Percentiles rank a stretch among this genome's conserved stretches.
Conservation (phyloP, 2,329 filamentous ascomycete species). For the Aaosphaeria pasadenensis region DNA sequence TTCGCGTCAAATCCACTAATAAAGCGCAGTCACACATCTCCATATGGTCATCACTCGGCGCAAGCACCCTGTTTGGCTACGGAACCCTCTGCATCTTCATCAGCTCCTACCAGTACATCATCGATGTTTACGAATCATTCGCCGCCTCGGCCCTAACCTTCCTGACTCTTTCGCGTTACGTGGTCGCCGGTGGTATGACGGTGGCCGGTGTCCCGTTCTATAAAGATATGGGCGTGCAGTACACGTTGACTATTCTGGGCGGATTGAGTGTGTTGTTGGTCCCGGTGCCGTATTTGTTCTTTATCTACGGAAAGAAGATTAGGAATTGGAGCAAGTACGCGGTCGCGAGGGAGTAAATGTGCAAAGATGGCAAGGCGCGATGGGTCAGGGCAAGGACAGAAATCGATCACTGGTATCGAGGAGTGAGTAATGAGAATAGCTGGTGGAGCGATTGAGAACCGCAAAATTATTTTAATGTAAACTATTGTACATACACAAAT, state of each 20-base stretch:
- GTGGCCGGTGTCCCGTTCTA: constrained; percentile 41
- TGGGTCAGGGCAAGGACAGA: not conserved
- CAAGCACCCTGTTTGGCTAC: constrained; percentile 53
- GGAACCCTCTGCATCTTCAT: constrained; percentile 51
- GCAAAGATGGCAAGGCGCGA: not conserved
- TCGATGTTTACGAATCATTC: constrained; percentile 55
- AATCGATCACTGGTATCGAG: no score
- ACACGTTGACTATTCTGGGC: constrained; percentile 29
- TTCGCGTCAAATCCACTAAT: constrained; percentile 3
- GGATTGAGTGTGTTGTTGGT: constrained; percentile 29
- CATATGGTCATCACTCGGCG: constrained; percentile 51
- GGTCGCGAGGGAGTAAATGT: constrained; percentile 1
- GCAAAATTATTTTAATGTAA: no score
- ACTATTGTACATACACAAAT: no score
- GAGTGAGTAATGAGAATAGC: no score
- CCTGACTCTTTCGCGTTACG: constrained; percentile 39
- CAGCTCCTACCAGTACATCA: constrained; percentile 55
- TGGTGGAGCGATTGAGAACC: no score
- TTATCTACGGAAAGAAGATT: constrained; percentile 39
- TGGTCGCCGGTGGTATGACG: constrained; percentile 41
- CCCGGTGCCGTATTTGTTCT: constrained; percentile 45
- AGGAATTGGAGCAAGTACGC: constrained; percentile 23
- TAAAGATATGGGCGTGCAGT: constrained; percentile 36
- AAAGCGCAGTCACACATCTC: constrained; percentile 34
- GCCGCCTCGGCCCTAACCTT: constrained; percentile 48